Conservation (phyloP, 805 yeast species). For the Scheffersomyces amazonensis region DNA sequence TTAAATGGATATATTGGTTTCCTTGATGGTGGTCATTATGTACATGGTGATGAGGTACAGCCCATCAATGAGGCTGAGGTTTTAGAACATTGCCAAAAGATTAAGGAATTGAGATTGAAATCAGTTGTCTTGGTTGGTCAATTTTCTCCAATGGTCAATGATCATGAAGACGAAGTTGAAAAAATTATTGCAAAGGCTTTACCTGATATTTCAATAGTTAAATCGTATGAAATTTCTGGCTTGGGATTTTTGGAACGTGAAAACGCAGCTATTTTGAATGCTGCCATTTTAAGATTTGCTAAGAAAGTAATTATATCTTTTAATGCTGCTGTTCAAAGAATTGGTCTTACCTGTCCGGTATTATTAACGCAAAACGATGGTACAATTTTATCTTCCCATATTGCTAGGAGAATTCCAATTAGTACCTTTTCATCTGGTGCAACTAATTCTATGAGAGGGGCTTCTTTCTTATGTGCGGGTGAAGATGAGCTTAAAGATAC, state of each 20-base stretch:
- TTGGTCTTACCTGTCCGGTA: constrained; percentile 37
- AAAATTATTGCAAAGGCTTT: constrained; percentile 21
- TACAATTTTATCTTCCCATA: constrained; percentile 38
- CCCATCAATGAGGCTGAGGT: constrained; percentile 28
- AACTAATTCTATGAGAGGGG: constrained; percentile 48
- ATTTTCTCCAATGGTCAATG: constrained; percentile 36
- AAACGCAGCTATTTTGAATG: constrained; percentile 46
- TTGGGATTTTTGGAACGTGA: constrained; percentile 46
- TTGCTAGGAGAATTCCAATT: constrained; percentile 41
- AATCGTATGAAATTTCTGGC: constrained; percentile 41
- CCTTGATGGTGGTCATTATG: constrained; percentile 41
- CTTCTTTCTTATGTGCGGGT: constrained; percentile 35
- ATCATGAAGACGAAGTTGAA: constrained; percentile 35
- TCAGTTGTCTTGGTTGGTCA: constrained; percentile 41
- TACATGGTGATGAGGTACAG: constrained; percentile 39
- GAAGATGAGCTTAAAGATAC: constrained; percentile 6
- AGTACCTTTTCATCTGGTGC: constrained; percentile 49
- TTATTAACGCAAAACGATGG: constrained; percentile 49
- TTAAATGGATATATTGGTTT: constrained; percentile 33
- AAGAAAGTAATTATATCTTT: constrained; percentile 38
- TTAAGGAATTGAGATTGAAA: constrained; percentile 27
- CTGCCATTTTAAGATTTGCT: constrained; percentile 43
- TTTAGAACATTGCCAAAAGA: constrained; percentile 23
- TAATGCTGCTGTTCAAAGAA: constrained; percentile 29
- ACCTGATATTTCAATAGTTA: constrained; percentile 26